Evolutionary conservation across 2,329 filamentous ascomycete genomes (phyloP), one percentile per base, ranked within the genome.

Genomic region (Metarhizium album): DNA sequence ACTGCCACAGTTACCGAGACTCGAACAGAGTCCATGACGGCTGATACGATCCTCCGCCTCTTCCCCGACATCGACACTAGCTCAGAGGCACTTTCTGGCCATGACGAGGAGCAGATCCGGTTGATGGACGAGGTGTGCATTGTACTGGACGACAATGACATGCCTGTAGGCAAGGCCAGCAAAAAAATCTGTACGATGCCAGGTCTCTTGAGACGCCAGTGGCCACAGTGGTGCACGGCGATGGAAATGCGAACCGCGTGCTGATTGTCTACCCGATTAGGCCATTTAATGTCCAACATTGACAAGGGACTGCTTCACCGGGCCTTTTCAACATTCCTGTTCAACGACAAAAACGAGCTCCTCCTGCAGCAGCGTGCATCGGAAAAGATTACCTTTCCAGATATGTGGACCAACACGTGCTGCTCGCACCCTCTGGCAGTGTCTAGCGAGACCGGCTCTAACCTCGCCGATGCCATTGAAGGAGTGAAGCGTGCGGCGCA

Each of bases 401-500:
- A 95, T 67, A 90, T 96, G 85, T 98, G 93, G 93, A 98, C 93
- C 57, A 98, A 98, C 73, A 98, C 93, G 31, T 98, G 93, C 79
- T 98, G 93, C 76, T 98, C 93, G 38, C 93, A 98, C 70, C 93
- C 93, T 4, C 79, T 98, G 54, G 87, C 88, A 50, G 86, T 96
- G 58, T 87, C 93, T 8, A 85, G 86, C 57, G 93, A 98, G 80
- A 95, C 89, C 24, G 93, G 93, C 55, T 79, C 83, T 31, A 86
- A 85, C 58, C 76, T 98, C 42, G 78, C 84, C 47, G 86, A 88
- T 57, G 86, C 90, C 4, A 75, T 97, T 52, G 75, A 81, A 59
- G 93, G 93, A 27, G 93, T 90, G 59, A 95, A 95, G 76, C 83
- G 86, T 53, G 93, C 93, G 42, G 93, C 93, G 18, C 86, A 90